Percentiles rank a stretch among this genome's conserved stretches.
phyloP scores from a whole-genome alignment of 1,284 basidiomycete genomes.

The Austroboletus novae-zelandiae region DNA sequence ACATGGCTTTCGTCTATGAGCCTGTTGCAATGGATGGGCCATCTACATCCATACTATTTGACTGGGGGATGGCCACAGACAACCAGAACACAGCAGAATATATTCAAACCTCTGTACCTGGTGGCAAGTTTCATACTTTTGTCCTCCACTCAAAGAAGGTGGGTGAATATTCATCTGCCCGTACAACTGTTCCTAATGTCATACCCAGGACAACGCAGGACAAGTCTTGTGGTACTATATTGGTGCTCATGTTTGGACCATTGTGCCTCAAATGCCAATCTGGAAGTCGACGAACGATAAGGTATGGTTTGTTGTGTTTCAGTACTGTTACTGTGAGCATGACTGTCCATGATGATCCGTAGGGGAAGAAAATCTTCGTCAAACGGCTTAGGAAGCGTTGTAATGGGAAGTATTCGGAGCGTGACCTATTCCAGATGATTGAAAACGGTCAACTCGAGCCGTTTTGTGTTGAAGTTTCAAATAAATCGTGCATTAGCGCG shows the following conservation, averaged over 20 bases:
- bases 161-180: conserved; percentile 5
- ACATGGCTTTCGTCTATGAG: conserved; percentile 50
- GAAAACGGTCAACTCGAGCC: conserved; percentile 37
- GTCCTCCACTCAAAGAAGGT: conserved; percentile 43
- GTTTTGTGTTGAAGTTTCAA: conserved; percentile 41
- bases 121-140: conserved; percentile 44
- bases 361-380: conserved; percentile 37
- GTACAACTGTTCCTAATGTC: not conserved
- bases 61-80: conserved; percentile 43
- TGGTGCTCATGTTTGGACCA: conserved; percentile 41
- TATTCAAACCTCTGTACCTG: conserved; percentile 28
- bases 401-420: conserved; percentile 21
- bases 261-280: conserved; percentile 26
- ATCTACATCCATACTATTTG: conserved; percentile 44
- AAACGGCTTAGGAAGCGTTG: conserved; percentile 36
- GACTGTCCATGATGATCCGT: not conserved
- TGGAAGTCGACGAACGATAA: conserved; percentile 38
- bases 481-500: conserved; percentile 18
- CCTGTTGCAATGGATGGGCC: conserved; percentile 51
- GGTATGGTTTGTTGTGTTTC: conserved; percentile 25
- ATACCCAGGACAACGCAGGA: conserved; percentile 29
- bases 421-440: conserved; percentile 33
- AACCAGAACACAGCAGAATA: conserved; percentile 35
- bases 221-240: conserved; percentile 43
- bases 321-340: not conserved